Evolutionary conservation across 306 rosid genomes (phyloP).

Genomic region (Aeschynomene evenia): DNA sequence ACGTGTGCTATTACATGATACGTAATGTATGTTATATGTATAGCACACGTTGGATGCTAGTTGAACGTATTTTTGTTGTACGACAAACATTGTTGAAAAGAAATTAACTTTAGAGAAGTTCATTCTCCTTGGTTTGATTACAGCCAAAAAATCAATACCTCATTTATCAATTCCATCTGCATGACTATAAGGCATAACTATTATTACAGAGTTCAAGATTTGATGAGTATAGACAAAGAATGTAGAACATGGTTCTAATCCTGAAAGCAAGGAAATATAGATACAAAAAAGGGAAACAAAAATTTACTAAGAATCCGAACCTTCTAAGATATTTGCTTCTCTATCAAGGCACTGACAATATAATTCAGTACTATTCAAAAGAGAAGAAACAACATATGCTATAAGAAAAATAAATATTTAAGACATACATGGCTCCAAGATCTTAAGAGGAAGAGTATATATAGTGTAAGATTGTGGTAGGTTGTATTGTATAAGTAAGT

Average conservation of each 20-base stretch:
- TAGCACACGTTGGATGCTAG: too few relatives aligned
- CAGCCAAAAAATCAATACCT: neutral
- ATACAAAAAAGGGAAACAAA: neutral
- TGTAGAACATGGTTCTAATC: neutral
- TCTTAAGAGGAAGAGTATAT: conserved; percentile 15
- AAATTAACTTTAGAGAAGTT: neutral
- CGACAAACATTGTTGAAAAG: too few relatives aligned
- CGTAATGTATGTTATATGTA: too few relatives aligned
- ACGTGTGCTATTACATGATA: too few relatives aligned
- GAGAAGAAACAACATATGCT: neutral
- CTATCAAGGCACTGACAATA: neutral
- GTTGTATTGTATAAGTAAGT: neutral
- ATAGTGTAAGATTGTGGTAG: neutral
- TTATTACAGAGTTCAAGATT: neutral
- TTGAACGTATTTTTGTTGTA: too few relatives aligned
- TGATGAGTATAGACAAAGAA: neutral
- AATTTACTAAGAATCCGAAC: conserved; percentile 23
- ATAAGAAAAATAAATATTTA: neutral
- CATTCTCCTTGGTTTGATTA: neutral
- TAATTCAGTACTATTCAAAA: conserved; percentile 6
- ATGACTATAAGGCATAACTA: neutral
- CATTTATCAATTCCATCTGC: neutral
- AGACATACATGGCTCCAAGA: conserved; percentile 22
- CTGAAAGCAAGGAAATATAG: too few relatives aligned
- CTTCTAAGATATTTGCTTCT: conserved; percentile 23